Evolutionary conservation across 1,284 basidiomycete species (phyloP).

Genomic region (Earliella scabrosa): DNA sequence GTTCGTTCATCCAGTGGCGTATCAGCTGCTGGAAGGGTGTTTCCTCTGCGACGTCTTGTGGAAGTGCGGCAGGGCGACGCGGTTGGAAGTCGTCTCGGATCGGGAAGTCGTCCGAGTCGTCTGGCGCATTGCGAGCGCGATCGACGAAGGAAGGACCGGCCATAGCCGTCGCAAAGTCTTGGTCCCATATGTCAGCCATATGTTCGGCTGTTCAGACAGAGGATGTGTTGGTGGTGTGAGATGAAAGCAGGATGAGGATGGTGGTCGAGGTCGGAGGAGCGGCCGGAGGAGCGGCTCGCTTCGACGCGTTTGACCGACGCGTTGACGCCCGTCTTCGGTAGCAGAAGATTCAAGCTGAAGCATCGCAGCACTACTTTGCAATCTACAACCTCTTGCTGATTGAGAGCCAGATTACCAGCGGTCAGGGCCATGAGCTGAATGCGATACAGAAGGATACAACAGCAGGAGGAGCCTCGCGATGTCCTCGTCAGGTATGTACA

Average conservation of each 20-base stretch:
- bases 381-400: no score
- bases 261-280: background rate
- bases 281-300: no score
- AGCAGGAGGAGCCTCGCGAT: background rate
- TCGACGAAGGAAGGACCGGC: constrained; percentile 31
- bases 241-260: background rate
- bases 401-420: no score
- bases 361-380: background rate
- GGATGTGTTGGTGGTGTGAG: background rate
- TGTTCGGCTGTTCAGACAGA: no score
- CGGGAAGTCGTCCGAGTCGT: constrained; percentile 31
- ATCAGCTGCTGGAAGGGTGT: constrained; percentile 66
- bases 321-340: background rate
- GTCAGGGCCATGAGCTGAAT: no score
- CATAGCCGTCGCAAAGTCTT: constrained; percentile 21
- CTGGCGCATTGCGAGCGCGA: constrained; percentile 26
- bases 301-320: background rate
- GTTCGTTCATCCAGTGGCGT: constrained; percentile 85
- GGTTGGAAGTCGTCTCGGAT: constrained; percentile 18
- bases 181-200: constrained; percentile 27
- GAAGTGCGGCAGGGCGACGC: constrained; percentile 15
- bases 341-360: background rate
- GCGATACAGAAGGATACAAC: no score
- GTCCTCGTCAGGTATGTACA: background rate
- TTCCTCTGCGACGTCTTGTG: constrained; percentile 35